Conservation (phyloP, 2,329 filamentous ascomycete species). For the Anisogramma anomala region DNA sequence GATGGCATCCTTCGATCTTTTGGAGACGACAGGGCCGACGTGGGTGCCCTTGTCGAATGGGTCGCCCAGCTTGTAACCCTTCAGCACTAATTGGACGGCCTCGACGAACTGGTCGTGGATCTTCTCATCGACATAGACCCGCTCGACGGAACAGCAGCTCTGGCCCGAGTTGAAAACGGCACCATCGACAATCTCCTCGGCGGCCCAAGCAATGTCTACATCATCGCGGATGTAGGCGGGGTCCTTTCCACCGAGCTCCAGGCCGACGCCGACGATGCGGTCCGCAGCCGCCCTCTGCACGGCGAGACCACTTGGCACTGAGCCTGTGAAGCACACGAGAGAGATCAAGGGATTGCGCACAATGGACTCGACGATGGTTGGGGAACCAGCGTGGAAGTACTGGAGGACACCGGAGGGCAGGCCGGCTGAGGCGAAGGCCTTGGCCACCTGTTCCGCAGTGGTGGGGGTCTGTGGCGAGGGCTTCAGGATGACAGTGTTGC, state of each 20-base stretch:
- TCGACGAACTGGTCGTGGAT: slow-evolving; percentile 75
- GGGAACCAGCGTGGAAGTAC: slow-evolving; percentile 81
- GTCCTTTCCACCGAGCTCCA: slow-evolving; percentile 92
- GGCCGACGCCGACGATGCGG: slow-evolving; percentile 71
- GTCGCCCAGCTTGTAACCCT: slow-evolving; percentile 77
- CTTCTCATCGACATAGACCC: slow-evolving; percentile 78
- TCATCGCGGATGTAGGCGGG: slow-evolving; percentile 80
- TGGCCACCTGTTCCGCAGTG: slow-evolving; percentile 70
- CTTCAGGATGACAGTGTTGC: slow-evolving; percentile 87
- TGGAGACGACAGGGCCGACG: slow-evolving; percentile 80
- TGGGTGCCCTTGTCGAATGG: slow-evolving; percentile 69
- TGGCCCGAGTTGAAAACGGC: slow-evolving; percentile 98
- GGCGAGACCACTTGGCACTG: slow-evolving; percentile 73
- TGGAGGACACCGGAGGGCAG: slow-evolving; percentile 76
- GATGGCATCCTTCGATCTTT: slow-evolving; percentile 64
- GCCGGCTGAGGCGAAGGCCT: slow-evolving; percentile 68
- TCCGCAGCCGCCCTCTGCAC: slow-evolving; percentile 78
- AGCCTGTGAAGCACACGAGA: slow-evolving; percentile 87
- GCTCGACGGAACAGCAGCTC: slow-evolving; percentile 87
- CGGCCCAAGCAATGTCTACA: slow-evolving; percentile 81
- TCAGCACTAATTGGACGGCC: slow-evolving; percentile 68
- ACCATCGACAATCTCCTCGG: slow-evolving; percentile 88
- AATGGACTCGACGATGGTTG: slow-evolving; percentile 63
- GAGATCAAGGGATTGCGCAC: slow-evolving; percentile 66
- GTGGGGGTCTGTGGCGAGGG: slow-evolving; percentile 92